Percentiles rank a stretch among this genome's conserved stretches.
Conservation (phyloP, 495 filamentous ascomycete species). For the Cryomyces minteri region DNA sequence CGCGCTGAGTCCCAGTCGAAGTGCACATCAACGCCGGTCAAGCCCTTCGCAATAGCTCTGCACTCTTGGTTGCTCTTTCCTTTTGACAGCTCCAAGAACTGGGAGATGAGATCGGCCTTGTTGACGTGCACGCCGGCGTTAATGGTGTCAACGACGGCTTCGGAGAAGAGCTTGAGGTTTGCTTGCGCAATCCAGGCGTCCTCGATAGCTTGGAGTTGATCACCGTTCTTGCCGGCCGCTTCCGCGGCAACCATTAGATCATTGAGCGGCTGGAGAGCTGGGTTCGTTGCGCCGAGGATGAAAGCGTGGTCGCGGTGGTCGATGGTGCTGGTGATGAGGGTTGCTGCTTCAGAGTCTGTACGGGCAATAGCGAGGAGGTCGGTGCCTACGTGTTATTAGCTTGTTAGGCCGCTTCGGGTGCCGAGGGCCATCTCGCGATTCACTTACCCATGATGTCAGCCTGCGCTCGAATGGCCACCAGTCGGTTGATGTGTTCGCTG, state of each 20-base stretch:
- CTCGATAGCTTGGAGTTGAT: constrained; percentile 77
- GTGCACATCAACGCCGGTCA: constrained; percentile 67
- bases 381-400: constrained; percentile 26
- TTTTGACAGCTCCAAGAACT: constrained; percentile 47
- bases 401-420: too few relatives aligned
- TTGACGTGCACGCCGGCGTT: constrained; percentile 41
- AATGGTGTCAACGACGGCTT: constrained; percentile 74
- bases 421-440: too few relatives aligned
- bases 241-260: constrained; percentile 86
- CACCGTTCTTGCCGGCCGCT: constrained; percentile 60
- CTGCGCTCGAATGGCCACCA: constrained; percentile 92
- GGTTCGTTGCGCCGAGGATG: constrained; percentile 81
- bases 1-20: constrained; percentile 89
- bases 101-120: constrained; percentile 42
- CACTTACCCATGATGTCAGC: constrained; percentile 88
- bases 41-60: constrained; percentile 59
- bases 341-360: constrained; percentile 94
- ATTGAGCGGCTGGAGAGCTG: constrained; percentile 62
- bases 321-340: constrained; percentile 90
- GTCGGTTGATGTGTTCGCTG: constrained; percentile 93
- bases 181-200: constrained; percentile 72
- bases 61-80: constrained; percentile 80
- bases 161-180: constrained; percentile 76
- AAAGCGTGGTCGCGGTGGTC: constrained; percentile 88
- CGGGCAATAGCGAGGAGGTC: constrained; percentile 83